Conservation (phyloP, 1,139 yeast genomes). For the Scheffersomyces lignicola region DNA sequence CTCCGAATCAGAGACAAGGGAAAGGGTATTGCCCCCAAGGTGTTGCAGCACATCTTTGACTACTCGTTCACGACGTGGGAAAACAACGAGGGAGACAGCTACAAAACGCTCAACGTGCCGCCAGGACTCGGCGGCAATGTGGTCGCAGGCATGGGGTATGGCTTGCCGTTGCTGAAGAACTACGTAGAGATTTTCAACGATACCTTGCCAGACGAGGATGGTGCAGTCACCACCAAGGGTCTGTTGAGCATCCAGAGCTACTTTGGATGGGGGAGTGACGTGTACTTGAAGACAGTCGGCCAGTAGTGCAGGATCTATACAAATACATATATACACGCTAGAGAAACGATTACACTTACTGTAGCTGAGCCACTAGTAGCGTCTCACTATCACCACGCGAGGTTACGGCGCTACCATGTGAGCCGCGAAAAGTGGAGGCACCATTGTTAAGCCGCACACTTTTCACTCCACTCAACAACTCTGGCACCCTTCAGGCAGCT, state of each 20-base stretch:
- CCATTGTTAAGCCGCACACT: no score
- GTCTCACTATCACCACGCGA: no score
- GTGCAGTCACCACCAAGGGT: conserved; percentile 45
- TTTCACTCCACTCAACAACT: no score
- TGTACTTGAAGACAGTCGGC: conserved; percentile 32
- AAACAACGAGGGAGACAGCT: conserved; percentile 56
- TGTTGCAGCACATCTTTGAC: conserved; percentile 70
- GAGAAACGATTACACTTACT: no score
- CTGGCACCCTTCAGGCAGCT: no score
- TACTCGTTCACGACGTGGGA: conserved; percentile 83
- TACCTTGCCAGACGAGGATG: conserved; percentile 20
- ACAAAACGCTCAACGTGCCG: conserved; percentile 62
- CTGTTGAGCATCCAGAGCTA: conserved; percentile 75
- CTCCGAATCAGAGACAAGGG: conserved; percentile 84
- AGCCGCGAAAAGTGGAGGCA: no score
- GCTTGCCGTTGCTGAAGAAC: conserved; percentile 76
- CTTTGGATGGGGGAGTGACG: conserved; percentile 76
- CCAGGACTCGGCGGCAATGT: conserved; percentile 72
- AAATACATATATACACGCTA: neutral
- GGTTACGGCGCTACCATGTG: no score
- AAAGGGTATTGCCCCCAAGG: conserved; percentile 75
- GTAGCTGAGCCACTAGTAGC: no score
- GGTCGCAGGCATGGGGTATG: conserved; percentile 97
- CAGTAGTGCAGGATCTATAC: conserved; percentile 6
- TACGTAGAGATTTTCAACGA: conserved; percentile 48